Evolutionary conservation across 2,329 filamentous ascomycete genomes (phyloP).

Genomic region (Clonostachys solani): DNA sequence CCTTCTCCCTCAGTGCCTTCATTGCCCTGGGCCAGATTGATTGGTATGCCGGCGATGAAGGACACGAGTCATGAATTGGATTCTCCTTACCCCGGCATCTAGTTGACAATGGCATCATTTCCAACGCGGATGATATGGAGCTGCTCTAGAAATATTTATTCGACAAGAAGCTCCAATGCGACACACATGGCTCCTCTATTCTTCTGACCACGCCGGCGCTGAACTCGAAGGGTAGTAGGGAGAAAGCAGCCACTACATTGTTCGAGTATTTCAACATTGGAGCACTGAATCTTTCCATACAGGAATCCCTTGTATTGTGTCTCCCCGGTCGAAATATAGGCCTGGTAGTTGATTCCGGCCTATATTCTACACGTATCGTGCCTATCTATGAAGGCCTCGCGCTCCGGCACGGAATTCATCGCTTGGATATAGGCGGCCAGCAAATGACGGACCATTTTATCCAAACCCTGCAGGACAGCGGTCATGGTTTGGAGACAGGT

Average conservation of each 20-base stretch:
- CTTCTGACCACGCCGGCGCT: constrained; percentile 98
- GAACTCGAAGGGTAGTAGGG: constrained; percentile 99
- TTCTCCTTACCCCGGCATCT: constrained; percentile 33
- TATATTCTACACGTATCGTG: constrained; percentile 99
- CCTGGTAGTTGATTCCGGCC: constrained; percentile 99
- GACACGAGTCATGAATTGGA: too few relatives aligned
- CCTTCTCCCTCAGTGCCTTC: too few relatives aligned
- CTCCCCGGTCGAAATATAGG: constrained; percentile 99
- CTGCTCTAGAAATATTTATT: constrained; percentile 99
- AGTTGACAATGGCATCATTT: constrained; percentile 99
- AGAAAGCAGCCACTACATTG: constrained; percentile 99
- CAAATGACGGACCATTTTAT: constrained; percentile 99
- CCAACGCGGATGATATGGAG: constrained; percentile 99
- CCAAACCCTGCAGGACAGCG: constrained; percentile 99
- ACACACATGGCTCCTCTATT: constrained; percentile 98
- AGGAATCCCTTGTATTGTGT: constrained; percentile 98
- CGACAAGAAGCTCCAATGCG: constrained; percentile 99
- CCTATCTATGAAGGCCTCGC: constrained; percentile 99
- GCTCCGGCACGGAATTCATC: constrained; percentile 97
- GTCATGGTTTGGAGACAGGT: constrained; percentile 99
- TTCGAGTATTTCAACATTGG: constrained; percentile 99
- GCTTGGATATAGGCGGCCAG: constrained; percentile 99
- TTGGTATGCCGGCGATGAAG: too few relatives aligned
- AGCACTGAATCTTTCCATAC: constrained; percentile 99
- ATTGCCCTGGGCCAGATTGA: too few relatives aligned